Base-by-base conservation (phyloP, 2,329 filamentous ascomycete genomes). In the Alternaria sp. region DNA sequence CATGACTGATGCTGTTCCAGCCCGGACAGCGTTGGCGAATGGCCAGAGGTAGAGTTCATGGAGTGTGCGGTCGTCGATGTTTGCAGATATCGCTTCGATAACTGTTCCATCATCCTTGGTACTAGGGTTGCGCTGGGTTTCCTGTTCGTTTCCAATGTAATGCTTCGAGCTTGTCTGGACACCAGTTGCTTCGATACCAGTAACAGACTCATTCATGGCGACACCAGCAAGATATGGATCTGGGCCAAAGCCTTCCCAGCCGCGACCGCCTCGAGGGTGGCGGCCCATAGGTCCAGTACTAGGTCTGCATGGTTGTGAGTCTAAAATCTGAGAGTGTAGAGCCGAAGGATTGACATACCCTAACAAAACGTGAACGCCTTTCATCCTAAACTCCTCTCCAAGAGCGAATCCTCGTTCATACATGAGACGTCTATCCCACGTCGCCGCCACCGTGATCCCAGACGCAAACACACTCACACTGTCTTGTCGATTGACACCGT, bases 141-240 rank as follows among this genome's bases (percentile, higher is more conserved):
- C 88, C 72, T 90, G 88, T 68, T 90, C 88, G 60, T 90, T 88
- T 5, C 78, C 83, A 46, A 90, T 86, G 47, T 83, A 85, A 66
- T 90, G 88, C 74, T 88, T 81, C 5, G 78, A 77, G 36, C 74
- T 77, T 9, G 79, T 74, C 54, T 83, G 76, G 6, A 84, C 83
- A 21, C 82, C 81, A 15, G 70, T 73, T 44, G 73, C 73, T 52
- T 83, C 79, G 23, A 81, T 77, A 10, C 81, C 78, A 23, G 68
- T 63, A 26, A 83, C 78, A 0, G 78, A 80, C 21, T 78, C 68
- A 13, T 70, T 74, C 49, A 80, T 77, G 0, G 79, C 69, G 15
- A 80, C 74, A 11, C 81, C 83, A 30, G 79, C 78, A 15, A 85
- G 75, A 51, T 78, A 79, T 0, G 82, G 76, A 64, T 85, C 83